Evolutionary conservation across 2,329 filamentous ascomycete species (phyloP).

Genomic region (Aspergillus viridinutans): DNA sequence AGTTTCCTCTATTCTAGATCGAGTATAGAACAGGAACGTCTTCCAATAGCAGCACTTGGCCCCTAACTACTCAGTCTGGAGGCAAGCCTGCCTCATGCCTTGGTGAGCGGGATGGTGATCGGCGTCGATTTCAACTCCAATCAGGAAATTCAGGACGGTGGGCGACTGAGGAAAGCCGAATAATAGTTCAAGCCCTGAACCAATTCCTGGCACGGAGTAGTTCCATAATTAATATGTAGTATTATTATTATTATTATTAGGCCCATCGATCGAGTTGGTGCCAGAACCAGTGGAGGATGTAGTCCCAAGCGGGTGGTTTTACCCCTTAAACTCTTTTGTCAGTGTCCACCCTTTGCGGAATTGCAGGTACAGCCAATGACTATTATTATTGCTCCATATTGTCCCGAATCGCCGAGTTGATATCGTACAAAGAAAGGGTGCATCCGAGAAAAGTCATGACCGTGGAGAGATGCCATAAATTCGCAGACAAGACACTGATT

Average conservation of each 20-base stretch:
- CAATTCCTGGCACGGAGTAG: slow-evolving; percentile 1
- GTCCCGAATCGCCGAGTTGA: background rate
- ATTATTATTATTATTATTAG: background rate
- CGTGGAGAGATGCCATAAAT: background rate
- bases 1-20: background rate
- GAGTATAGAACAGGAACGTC: slow-evolving; percentile 1
- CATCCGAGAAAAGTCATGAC: background rate
- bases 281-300: slow-evolving; percentile 11
- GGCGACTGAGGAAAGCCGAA: background rate
- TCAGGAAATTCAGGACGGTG: slow-evolving; percentile 5
- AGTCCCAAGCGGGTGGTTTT: background rate
- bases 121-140: slow-evolving; percentile 4
- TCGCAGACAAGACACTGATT: background rate
- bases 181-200: background rate
- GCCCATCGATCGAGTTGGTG: slow-evolving; percentile 11
- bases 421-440: background rate
- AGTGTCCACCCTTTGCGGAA: background rate
- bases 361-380: no score
- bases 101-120: slow-evolving; percentile 8
- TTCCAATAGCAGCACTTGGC: background rate
- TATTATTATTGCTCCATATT: background rate
- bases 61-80: background rate
- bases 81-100: slow-evolving; percentile 1
- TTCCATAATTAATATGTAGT: background rate
- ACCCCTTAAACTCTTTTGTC: slow-evolving; percentile 2